Base-by-base conservation (phyloP, 2,329 filamentous ascomycete genomes). In the Alternaria consortialis region DNA sequence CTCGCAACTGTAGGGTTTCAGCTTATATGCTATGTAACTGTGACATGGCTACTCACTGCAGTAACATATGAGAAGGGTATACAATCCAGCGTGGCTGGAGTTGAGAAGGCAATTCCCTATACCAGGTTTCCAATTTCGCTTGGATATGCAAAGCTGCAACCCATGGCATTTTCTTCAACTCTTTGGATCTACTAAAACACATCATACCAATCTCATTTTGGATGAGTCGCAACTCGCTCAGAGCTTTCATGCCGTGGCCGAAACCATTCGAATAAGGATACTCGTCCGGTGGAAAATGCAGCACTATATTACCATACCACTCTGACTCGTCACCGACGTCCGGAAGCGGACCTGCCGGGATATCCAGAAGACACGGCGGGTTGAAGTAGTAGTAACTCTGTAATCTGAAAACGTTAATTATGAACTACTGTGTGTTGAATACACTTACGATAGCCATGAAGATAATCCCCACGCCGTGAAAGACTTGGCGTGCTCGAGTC, bases 291-390 rank as follows among this genome's bases (percentile, higher is more conserved):
- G 54, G 44, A 31, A 62, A 64, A 15, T 40, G 23, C 5, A 51
- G 17, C 31, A 29, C 51, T 34, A 70, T 50, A 23, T 71, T 64
- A 9, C 61, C 52, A 37, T 71, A 70, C 69, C 69, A 71, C 15
- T 59, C 37, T 23, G 58, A 13, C 11, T 57, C 40, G 5, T 17
- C 42, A 9, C 58, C 32, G 29, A 48, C 57, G 25, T 70, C 63
- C 23, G 69, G 67, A 32, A 67, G 62, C 17, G 34, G 11, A 37
- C 23, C n/a, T 15, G 15, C 42, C 6, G 58, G 64, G 25, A 27
- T 46, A 15, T 51, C 46, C n/a, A 34, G 44, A 44, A 58, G 44
- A 36, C 50, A 44, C 20, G 61, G 65, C 25, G 59, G 63, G 8
- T 58, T 42, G 29, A 65, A 58, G 15, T 60, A 61, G 29, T 61